Base-by-base conservation (phyloP, 192 early-diverging fungal species). In the Coemansia sp. region DNA sequence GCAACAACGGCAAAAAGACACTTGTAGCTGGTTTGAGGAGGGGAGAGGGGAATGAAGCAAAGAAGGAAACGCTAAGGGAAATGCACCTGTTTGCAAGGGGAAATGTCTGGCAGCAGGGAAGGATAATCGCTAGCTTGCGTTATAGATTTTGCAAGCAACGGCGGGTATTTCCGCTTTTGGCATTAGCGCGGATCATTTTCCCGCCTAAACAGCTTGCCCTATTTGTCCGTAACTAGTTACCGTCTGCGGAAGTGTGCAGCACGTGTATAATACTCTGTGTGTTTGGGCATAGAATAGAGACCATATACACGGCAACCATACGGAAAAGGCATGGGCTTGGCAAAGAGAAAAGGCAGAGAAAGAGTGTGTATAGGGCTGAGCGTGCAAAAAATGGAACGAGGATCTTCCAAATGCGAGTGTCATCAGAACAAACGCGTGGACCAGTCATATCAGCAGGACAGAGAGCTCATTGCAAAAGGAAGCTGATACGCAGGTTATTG, bases 91-190 rank as follows among this genome's bases (percentile, higher is more conserved):
- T 19, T 18, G 47, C 16, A 19, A 48, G n/a, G 47, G 16, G 47
- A 48, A 35, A 35, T 35, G 47, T 14, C 16, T 48, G 47, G 6
- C 47, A 14, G 19, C 10, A 23, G n/a, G 18, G 20, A 51, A 18
- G 50, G 22, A 23, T 56, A 29, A 37, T 56, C 29, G 54, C 29
- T 18, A 35, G 43, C 43, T 13, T 5, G 43, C 43, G 43, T 18
- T 47, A 18, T 47, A 47, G 43, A 18, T 47, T 47, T 47, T 13
- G 16, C 43, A 14, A 47, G 43, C 43, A 18, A 47, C 43, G 43
- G 9, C 32, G 27, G 29, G 38, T 56, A 56, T 56, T 56, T 56
- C 52, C 52, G 52, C 24, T 53, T 53, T 53, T 32, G 53, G 53
- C 24, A 7, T 14, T 16, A 29, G 24, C 22, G 53, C 5, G 53